Conservation (phyloP, 176 grass and related monocot genomes). For the Oryza coarctata region DNA sequence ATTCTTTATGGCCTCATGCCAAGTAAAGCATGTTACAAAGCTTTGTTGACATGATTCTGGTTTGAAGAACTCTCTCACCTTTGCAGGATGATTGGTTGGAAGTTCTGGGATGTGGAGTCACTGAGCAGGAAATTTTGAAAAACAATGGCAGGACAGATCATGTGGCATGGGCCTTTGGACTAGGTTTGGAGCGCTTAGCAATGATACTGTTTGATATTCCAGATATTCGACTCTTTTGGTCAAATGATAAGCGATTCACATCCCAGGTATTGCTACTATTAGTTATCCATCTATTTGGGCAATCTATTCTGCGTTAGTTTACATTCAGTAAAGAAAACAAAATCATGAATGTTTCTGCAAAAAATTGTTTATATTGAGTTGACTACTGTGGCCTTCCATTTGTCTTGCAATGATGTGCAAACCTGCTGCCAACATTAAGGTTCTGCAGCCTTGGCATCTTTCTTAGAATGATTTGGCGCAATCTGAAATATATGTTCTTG, state of each 20-base stretch:
- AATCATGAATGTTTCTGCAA: neutral
- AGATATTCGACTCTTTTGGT: conserved; percentile 88
- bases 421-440: neutral
- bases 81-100: conserved; percentile 92
- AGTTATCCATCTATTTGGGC: neutral
- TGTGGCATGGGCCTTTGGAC: conserved; percentile 94
- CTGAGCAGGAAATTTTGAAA: conserved; percentile 82
- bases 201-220: conserved; percentile 94
- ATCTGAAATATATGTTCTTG: neutral
- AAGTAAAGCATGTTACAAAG: conserved; percentile 20
- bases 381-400: neutral
- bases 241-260: conserved; percentile 80
- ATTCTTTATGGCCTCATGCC: neutral
- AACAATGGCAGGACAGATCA: conserved; percentile 73
- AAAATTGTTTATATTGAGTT: neutral
- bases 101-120: conserved; percentile 95
- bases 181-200: conserved; percentile 86
- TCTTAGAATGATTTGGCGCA: neutral
- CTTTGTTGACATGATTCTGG: conserved; percentile 2
- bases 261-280: conserved; percentile 64
- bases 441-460: neutral
- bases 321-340: neutral
- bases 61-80: conserved; percentile 21
- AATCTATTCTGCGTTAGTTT: neutral
- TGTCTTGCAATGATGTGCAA: neutral